These are phyloP conservation scores for Nannizzia gypsea DNA, from an alignment of 2,329 filamentous ascomycete genomes.

Conservation along the genomic window DNA sequence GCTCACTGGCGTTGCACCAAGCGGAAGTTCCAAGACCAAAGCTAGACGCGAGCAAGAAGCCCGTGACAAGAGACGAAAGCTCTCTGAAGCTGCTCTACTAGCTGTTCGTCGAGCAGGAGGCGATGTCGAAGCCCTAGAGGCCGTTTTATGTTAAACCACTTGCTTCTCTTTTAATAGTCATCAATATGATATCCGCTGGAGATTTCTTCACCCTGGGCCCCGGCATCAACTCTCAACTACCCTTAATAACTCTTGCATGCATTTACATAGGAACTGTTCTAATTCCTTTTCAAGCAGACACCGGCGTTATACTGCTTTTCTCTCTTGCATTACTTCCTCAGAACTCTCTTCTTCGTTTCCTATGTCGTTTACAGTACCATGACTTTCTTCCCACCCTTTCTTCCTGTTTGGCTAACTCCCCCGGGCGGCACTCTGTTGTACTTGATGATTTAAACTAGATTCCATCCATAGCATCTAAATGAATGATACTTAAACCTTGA, in stretches of 20 bases:
- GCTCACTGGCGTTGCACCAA: conserved; percentile 81
- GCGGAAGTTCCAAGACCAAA: conserved; percentile 86
- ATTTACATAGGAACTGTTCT: background rate
- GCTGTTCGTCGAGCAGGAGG: conserved; percentile 36
- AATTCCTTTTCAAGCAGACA: background rate
- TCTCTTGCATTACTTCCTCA: background rate
- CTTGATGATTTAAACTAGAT: background rate
- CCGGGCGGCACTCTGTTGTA: background rate
- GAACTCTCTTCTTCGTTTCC: background rate
- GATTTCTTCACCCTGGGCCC: too few relatives aligned
- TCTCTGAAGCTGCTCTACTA: conserved; percentile 32
- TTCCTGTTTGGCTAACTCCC: background rate
- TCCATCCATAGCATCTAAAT: background rate
- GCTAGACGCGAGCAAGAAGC: conserved; percentile 84
- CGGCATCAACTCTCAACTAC: too few relatives aligned
- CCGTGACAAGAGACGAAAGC: conserved; percentile 53
- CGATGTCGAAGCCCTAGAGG: conserved; percentile 34
- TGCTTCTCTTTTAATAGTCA: background rate
- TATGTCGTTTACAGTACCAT: background rate
- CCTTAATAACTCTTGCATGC: background rate
- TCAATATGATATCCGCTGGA: too few relatives aligned
- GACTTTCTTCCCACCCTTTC: background rate
- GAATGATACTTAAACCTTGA: background rate
- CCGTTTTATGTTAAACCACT: conserved; percentile 26
- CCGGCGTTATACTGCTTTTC: background rate